phyloP scores from a whole-genome alignment of 441 rosid genomes.

The Populus hybrid region DNA sequence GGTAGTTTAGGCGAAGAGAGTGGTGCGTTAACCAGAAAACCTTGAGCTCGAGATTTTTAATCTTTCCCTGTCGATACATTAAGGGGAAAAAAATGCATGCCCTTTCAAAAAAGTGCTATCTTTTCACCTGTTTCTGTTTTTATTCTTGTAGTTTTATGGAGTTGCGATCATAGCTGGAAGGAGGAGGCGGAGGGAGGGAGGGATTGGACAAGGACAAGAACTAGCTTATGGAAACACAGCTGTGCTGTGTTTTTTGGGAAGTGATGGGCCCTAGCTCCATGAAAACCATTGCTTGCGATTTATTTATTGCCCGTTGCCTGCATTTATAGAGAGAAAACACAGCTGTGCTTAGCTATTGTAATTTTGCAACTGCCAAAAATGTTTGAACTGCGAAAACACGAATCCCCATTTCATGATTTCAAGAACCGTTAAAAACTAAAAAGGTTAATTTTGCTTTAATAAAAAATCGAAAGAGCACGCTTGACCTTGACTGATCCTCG shows the following conservation, averaged over 20 bases:
- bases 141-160: background rate
- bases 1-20: no score
- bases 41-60: background rate
- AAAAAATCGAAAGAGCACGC: background rate
- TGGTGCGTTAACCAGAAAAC: background rate
- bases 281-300: background rate
- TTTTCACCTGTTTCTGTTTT: background rate
- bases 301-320: background rate
- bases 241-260: background rate
- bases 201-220: background rate
- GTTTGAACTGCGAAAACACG: background rate
- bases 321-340: background rate
- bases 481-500: background rate
- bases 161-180: background rate
- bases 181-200: background rate
- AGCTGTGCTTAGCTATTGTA: background rate
- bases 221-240: conserved; percentile 8
- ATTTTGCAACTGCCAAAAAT: background rate
- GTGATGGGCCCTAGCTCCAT: background rate
- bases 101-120: background rate
- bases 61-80: no score
- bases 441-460: background rate
- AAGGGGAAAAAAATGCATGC: background rate
- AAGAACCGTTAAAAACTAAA: background rate
- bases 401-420: background rate